Base-by-base conservation (phyloP, 1,284 basidiomycete species). In the Apiotrichum veenhuisii region DNA sequence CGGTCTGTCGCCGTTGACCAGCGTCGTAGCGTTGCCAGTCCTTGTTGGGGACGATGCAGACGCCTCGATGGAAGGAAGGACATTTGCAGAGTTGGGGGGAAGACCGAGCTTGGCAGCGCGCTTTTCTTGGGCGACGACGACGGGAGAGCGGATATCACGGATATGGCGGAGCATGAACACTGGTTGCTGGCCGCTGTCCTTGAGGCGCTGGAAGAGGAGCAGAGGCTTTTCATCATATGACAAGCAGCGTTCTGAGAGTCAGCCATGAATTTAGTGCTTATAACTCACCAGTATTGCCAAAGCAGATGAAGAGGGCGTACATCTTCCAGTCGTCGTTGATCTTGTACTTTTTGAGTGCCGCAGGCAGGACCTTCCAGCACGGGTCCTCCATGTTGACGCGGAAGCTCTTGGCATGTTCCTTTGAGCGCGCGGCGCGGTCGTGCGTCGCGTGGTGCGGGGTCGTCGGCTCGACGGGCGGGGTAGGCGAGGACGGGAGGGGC, bases 131-230 rank as follows among this genome's bases (percentile, higher is more conserved):
- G 93, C 94, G 33, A 96, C 90, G 1, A 87, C 89, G 58, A 96
- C 97, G 0, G 96, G 96, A 18, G 91, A 96, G 52, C 92, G 89
- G 64, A 99, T 96, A 69, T 99, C 96, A 52, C 72, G 67, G 73
- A 98, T 96, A 68, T 98, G 94, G 57, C 97, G 89, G 41, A 98
- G 84, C 92, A 98, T 98, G 77, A 99, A 98, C 12, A 97, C 93
- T 0, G 96, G 94, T 62, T 94, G 93, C 78, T 97, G 96, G 74
- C 93, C 92, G 5, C 87, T 86, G 67, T 99, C 96, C 75, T 98
- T 98, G 49, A 98, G 84, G 73, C 90, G 92, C 76, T 98, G 95
- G 80, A 98, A 98, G 36, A 98, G 84, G 37, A 98, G 81, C 45
- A 99, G 80, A 0, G 96, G 96, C 73, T 98, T 98, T 78, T 99